A percentile compares a stretch with the other conserved stretches of the same genome.
These are phyloP conservation scores for Rhodotorula toruloides DNA, from an alignment of 768 basidiomycete species.

Conservation along the genomic window DNA sequence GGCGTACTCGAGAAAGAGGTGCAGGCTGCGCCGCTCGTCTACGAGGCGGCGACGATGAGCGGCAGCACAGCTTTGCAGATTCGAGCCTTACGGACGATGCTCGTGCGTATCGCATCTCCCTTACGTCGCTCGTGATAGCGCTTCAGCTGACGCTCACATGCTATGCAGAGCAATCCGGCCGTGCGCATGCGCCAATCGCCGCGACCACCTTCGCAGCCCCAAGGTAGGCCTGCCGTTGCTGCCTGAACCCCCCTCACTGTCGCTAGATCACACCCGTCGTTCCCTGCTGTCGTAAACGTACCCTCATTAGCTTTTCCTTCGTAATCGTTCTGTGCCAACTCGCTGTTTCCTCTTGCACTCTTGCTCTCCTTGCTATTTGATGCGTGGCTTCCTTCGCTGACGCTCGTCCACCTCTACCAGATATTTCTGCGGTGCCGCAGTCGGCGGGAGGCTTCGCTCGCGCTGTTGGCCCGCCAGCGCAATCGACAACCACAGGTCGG, in stretches of 20 bases:
- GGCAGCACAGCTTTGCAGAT: slow-evolving; percentile 82
- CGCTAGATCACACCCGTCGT: not conserved
- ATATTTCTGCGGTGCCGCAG: too few relatives aligned
- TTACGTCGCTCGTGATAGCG: slow-evolving; percentile 13
- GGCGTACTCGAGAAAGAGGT: slow-evolving; percentile 54
- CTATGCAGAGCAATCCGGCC: slow-evolving; percentile 57
- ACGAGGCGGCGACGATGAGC: slow-evolving; percentile 89
- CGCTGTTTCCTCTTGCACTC: too few relatives aligned
- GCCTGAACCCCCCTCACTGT: not conserved
- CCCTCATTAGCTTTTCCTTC: too few relatives aligned
- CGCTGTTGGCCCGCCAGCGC: too few relatives aligned
- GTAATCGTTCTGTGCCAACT: too few relatives aligned
- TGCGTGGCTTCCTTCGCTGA: too few relatives aligned
- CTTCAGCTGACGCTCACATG: slow-evolving; percentile 10
- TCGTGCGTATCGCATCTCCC: slow-evolving; percentile 35
- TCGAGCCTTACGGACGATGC: slow-evolving; percentile 54
- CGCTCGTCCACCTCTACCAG: too few relatives aligned
- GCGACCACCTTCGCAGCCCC: not conserved
- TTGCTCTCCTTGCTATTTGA: too few relatives aligned
- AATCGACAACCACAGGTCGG: too few relatives aligned
- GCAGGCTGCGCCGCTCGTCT: slow-evolving; percentile 66
- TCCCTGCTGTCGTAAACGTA: not conserved
- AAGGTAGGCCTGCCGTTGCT: slow-evolving; percentile 15
- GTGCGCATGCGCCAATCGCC: slow-evolving; percentile 53
- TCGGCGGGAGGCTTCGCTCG: too few relatives aligned